These are phyloP conservation scores for Phytopythium mirpurense DNA, from an alignment of 352 stramenopile genomes.

Conservation along the genomic window DNA sequence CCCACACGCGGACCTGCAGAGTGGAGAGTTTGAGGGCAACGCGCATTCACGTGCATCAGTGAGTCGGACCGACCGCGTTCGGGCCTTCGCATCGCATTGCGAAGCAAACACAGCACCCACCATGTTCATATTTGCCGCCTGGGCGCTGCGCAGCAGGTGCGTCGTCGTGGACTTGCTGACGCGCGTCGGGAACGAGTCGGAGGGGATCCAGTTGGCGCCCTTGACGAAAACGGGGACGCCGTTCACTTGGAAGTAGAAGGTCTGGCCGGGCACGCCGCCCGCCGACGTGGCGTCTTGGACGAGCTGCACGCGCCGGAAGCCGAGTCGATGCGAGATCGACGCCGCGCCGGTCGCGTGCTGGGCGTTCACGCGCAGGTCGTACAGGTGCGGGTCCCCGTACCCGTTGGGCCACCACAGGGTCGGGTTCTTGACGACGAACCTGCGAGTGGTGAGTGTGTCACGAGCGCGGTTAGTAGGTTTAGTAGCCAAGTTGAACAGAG, in stretches of 20 bases:
- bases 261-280: constrained; percentile 37
- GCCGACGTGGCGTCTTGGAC: constrained; percentile 45
- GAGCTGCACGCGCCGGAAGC: constrained; percentile 59
- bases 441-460: too few relatives aligned
- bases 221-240: constrained; percentile 60
- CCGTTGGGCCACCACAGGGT: constrained; percentile 71
- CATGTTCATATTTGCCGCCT: constrained; percentile 84
- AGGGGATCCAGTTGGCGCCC: constrained; percentile 78
- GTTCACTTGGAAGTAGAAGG: constrained; percentile 79
- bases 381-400: constrained; percentile 58
- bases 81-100: too few relatives aligned
- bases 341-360: constrained; percentile 18
- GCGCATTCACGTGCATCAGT: too few relatives aligned
- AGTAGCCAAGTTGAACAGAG: neutral
- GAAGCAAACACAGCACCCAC: constrained; percentile 12
- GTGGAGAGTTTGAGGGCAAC: too few relatives aligned
- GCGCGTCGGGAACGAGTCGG: constrained; percentile 68
- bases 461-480: constrained; percentile 1
- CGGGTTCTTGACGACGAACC: constrained; percentile 35
- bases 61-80: too few relatives aligned
- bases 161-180: constrained; percentile 26
- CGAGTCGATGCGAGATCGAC: constrained; percentile 39
- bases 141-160: constrained; percentile 50
- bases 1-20: constrained; percentile 80
- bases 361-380: constrained; percentile 42